Conservation (phyloP, 345 rosid genomes). For the Salix koriyanagi region DNA sequence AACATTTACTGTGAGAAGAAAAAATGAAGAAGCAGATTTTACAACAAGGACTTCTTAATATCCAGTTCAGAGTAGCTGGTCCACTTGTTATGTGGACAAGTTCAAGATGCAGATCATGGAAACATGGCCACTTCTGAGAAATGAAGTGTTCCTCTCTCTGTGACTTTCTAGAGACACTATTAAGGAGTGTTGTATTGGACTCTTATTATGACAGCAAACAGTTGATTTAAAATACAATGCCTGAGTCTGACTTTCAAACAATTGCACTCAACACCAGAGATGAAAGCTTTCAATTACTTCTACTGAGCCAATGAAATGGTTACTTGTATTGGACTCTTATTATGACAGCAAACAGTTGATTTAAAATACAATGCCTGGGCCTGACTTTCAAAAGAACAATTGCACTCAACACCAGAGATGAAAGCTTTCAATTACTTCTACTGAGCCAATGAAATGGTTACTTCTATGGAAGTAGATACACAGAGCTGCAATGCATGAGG, state of each 20-base stretch:
- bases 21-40: not conserved
- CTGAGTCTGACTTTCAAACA: no score
- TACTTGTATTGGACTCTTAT: no score
- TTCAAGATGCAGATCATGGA: not conserved
- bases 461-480: not conserved
- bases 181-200: not conserved
- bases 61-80: not conserved
- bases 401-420: not conserved
- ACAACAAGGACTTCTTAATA: not conserved
- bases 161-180: not conserved
- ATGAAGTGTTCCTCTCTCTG: not conserved
- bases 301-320: no score
- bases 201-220: no score
- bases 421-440: not conserved
- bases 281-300: no score
- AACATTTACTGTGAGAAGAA: not conserved
- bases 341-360: not conserved
- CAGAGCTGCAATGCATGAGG: not conserved
- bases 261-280: no score
- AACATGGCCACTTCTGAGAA: not conserved
- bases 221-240: no score
- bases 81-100: not conserved
- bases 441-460: not conserved
- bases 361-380: not conserved
- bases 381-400: not conserved